Evolutionary conservation across 1,139 yeast genomes (phyloP).

Genomic region (Geotrichum citri-aurantii): DNA sequence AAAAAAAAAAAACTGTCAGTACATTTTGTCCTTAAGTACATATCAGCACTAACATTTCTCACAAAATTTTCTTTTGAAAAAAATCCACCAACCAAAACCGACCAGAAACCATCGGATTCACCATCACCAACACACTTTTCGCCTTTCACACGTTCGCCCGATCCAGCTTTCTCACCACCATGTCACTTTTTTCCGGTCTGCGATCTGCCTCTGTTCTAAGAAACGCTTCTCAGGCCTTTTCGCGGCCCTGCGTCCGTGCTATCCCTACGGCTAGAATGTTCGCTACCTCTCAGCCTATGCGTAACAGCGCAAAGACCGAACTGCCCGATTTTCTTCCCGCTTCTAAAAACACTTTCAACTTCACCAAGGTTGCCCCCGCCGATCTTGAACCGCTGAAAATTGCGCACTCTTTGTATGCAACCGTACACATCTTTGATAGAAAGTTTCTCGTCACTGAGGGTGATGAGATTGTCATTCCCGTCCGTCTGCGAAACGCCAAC

Average conservation of each 20-base stretch:
- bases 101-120: background rate
- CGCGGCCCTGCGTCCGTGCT: slow-evolving; percentile 3
- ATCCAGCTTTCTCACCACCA: background rate
- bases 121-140: background rate
- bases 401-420: slow-evolving; percentile 66
- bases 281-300: background rate
- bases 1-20: background rate
- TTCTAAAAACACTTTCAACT: slow-evolving; percentile 15
- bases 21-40: background rate
- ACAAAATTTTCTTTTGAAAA: background rate
- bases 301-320: slow-evolving; percentile 2
- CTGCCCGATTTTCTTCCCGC: slow-evolving; percentile 17
- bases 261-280: slow-evolving; percentile 4
- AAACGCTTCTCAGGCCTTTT: background rate
- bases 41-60: background rate
- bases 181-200: slow-evolving; percentile 1
- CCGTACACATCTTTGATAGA: slow-evolving; percentile 73
- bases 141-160: background rate
- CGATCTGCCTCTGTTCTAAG: slow-evolving; percentile 1
- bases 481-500: slow-evolving; percentile 62
- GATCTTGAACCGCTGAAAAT: slow-evolving; percentile 57
- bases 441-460: slow-evolving; percentile 90
- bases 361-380: slow-evolving; percentile 9
- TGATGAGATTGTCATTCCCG: slow-evolving; percentile 75
- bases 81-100: background rate